phyloP scores from a whole-genome alignment of 202 grass and related monocot genomes.

The Saccharum hybrid region DNA sequence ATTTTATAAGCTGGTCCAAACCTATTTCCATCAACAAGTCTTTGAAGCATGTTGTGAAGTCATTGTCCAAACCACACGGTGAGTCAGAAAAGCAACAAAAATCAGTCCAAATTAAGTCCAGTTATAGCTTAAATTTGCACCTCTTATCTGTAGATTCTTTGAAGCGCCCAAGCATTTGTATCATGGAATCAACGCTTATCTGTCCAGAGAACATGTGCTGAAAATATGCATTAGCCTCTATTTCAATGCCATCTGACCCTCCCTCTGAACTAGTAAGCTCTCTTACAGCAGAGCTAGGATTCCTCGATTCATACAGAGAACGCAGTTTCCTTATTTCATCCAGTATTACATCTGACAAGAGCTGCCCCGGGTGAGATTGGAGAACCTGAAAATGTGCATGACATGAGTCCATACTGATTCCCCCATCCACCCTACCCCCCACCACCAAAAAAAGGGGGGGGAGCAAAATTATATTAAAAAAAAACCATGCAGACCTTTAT shows the following conservation, averaged over 20 bases:
- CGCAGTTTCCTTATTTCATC: conserved; percentile 68
- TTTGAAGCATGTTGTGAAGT: conserved; percentile 18
- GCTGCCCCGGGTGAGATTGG: conserved; percentile 59
- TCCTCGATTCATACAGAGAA: conserved; percentile 48
- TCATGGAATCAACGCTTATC: conserved; percentile 63
- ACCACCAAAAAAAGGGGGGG: neutral
- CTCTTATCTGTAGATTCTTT: conserved; percentile 76
- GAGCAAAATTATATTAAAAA: conserved; percentile 7
- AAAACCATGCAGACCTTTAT: conserved; percentile 53
- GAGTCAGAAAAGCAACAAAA: conserved; percentile 2
- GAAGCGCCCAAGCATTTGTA: conserved; percentile 77
- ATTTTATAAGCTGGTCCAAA: conserved; percentile 28
- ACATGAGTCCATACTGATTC: neutral
- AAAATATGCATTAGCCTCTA: conserved; percentile 69
- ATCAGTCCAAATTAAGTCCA: neutral
- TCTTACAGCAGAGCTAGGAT: conserved; percentile 41
- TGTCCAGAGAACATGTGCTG: conserved; percentile 88
- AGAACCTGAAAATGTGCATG: conserved; percentile 60
- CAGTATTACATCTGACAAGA: conserved; percentile 54
- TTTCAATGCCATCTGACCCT: conserved; percentile 64
- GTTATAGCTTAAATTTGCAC: conserved; percentile 31
- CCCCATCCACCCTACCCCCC: neutral
- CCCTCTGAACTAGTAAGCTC: conserved; percentile 43
- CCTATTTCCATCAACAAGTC: neutral
- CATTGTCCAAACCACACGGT: neutral